Percentiles rank a stretch among this genome's conserved stretches.
Evolutionary conservation across 371 early-diverging fungal genomes (phyloP).

Genomic region (Rhizopus delemar): DNA sequence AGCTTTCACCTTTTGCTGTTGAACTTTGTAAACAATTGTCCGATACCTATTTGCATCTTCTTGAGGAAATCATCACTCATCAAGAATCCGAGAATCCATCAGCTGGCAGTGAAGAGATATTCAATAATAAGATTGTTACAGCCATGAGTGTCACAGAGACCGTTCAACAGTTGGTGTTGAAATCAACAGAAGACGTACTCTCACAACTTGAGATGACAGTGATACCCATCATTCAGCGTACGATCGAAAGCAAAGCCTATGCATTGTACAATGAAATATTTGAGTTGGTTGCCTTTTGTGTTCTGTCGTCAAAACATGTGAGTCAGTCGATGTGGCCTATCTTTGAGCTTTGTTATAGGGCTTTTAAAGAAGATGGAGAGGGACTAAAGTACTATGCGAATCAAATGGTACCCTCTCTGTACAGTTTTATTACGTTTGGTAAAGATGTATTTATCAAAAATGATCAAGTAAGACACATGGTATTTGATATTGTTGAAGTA

Average conservation of each 20-base stretch:
- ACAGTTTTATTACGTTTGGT: constrained; percentile 87
- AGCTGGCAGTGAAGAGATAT: constrained; percentile 2
- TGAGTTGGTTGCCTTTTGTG: constrained; percentile 85
- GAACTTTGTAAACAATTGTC: constrained; percentile 83
- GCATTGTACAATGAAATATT: constrained; percentile 86
- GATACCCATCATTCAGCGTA: constrained; percentile 71
- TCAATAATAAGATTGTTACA: constrained; percentile 84
- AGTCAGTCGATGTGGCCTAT: constrained; percentile 84
- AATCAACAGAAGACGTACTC: constrained; percentile 45
- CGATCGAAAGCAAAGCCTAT: constrained; percentile 69
- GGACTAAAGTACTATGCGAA: constrained; percentile 71
- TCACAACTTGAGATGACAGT: constrained; percentile 73
- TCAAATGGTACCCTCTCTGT: constrained; percentile 82
- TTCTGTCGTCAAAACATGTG: constrained; percentile 78
- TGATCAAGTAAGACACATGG: constrained; percentile 60
- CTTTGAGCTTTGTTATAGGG: constrained; percentile 71
- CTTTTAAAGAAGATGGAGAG: constrained; percentile 74
- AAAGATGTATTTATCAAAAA: constrained; percentile 65
- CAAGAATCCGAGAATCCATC: background rate
- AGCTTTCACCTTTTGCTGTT: constrained; percentile 89
- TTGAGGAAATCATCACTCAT: constrained; percentile 31
- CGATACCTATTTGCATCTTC: constrained; percentile 82
- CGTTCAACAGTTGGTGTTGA: constrained; percentile 45
- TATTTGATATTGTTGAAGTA: constrained; percentile 72
- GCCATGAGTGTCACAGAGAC: constrained; percentile 91